phyloP scores from a whole-genome alignment of 306 rosid genomes.

The Acacia acuminata region DNA sequence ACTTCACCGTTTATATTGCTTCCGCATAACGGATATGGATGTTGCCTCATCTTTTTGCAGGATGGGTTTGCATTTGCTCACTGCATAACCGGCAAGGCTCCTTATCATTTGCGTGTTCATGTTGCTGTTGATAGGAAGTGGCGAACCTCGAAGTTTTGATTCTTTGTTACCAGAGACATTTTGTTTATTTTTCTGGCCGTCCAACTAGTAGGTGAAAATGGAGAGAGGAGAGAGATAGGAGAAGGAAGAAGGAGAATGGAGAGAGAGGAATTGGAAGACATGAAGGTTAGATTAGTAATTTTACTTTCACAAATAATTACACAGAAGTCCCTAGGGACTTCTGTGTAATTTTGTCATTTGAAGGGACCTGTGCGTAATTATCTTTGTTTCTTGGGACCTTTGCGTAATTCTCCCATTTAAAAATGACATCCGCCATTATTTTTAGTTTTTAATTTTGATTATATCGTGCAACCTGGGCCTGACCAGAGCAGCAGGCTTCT shows the following conservation, averaged over 20 bases:
- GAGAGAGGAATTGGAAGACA: no score
- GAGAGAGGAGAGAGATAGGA: no score
- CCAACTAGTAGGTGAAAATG: slow-evolving; percentile 82
- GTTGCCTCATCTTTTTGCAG: slow-evolving; percentile 51
- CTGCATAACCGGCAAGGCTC: slow-evolving; percentile 97
- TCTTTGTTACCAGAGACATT: slow-evolving; percentile 95
- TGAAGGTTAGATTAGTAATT: no score
- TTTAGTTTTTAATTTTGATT: no score
- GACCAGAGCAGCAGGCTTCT: not conserved
- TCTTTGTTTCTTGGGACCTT: no score
- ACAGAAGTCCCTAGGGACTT: no score
- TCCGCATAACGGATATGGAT: slow-evolving; percentile 36
- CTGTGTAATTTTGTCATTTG: no score
- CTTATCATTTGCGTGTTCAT: slow-evolving; percentile 95
- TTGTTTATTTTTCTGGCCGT: slow-evolving; percentile 82
- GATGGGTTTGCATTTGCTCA: slow-evolving; percentile 99
- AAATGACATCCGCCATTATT: no score
- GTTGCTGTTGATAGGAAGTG: slow-evolving; percentile 93
- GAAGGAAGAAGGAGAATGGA: no score
- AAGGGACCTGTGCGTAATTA: no score
- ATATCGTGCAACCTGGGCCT: not conserved
- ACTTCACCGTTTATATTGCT: slow-evolving; percentile 7
- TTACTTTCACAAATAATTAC: no score
- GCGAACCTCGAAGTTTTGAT: slow-evolving; percentile 94
- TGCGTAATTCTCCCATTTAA: no score